These are phyloP conservation scores for Aspergillus conjunctus DNA, from an alignment of 495 filamentous ascomycete genomes.

Conservation along the genomic window DNA sequence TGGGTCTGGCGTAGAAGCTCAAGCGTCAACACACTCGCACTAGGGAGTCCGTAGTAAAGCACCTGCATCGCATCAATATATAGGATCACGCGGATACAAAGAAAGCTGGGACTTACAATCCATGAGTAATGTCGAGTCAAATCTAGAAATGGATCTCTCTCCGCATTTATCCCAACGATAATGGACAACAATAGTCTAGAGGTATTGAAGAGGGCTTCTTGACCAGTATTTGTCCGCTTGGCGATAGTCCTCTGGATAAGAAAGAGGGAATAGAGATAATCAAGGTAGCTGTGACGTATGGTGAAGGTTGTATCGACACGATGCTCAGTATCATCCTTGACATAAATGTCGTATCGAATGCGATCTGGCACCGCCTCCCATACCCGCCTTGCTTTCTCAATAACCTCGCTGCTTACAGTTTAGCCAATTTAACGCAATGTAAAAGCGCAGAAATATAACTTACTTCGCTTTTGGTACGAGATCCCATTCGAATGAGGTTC, in stretches of 20 bases:
- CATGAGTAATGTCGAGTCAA: slow-evolving; percentile 57
- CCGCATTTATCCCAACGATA: slow-evolving; percentile 48
- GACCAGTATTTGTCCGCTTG: slow-evolving; percentile 51
- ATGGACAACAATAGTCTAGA: slow-evolving; percentile 54
- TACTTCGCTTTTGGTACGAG: slow-evolving; percentile 51
- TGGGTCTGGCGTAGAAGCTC: slow-evolving; percentile 63
- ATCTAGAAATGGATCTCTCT: slow-evolving; percentile 50
- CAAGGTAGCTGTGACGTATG: slow-evolving; percentile 47
- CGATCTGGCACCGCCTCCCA: slow-evolving; percentile 38
- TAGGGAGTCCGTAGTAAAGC: slow-evolving; percentile 57
- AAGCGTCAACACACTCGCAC: slow-evolving; percentile 60
- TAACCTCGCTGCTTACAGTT: slow-evolving; percentile 33
- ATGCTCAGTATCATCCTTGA: slow-evolving; percentile 31
- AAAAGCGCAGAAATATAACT: slow-evolving; percentile 8
- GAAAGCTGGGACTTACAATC: slow-evolving; percentile 48
- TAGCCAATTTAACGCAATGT: not conserved
- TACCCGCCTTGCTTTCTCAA: slow-evolving; percentile 34
- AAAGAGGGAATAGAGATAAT: slow-evolving; percentile 60
- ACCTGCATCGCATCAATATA: slow-evolving; percentile 34
- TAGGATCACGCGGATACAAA: not conserved
- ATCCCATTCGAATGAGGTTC: slow-evolving; percentile 41
- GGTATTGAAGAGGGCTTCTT: slow-evolving; percentile 53
- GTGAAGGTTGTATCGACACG: slow-evolving; percentile 27
- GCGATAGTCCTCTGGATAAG: slow-evolving; percentile 59
- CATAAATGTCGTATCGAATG: slow-evolving; percentile 40